A percentile compares a stretch with the other conserved stretches of the same genome.
These are phyloP conservation scores for Cyclotella cryptica DNA, from an alignment of 108 stramenopile species.

Conservation along the genomic window DNA sequence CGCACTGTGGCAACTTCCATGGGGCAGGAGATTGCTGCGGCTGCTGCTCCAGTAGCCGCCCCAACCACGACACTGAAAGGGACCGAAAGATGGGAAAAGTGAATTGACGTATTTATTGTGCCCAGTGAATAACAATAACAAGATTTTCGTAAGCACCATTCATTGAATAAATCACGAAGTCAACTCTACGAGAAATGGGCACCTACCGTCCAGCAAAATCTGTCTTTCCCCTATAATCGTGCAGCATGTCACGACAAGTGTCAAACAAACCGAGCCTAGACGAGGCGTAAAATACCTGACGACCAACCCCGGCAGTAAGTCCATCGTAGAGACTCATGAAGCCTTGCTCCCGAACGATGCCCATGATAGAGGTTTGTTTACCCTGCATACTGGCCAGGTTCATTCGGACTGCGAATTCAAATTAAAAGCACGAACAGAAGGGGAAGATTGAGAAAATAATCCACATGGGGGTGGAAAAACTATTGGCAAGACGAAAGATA, in stretches of 20 bases:
- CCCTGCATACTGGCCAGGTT: constrained; percentile 83
- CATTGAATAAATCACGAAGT: no score
- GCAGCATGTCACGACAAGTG: constrained; percentile 85
- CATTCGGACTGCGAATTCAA: constrained; percentile 65
- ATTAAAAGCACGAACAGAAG: background rate
- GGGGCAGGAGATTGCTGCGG: constrained; percentile 91
- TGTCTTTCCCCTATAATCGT: constrained; percentile 87
- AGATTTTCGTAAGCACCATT: background rate
- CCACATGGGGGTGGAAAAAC: background rate
- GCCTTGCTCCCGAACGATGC: constrained; percentile 71
- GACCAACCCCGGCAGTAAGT: constrained; percentile 81
- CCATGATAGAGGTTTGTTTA: constrained; percentile 63
- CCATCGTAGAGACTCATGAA: constrained; percentile 88
- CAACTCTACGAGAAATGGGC: no score
- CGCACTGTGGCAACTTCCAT: constrained; percentile 95
- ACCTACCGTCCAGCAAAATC: constrained; percentile 87
- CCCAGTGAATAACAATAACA: background rate
- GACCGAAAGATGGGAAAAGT: background rate
- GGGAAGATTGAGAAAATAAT: background rate
- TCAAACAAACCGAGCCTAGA: constrained; percentile 93
- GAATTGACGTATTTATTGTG: background rate
- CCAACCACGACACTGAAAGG: constrained; percentile 74
- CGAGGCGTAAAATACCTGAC: constrained; percentile 94
- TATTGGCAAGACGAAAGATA: no score
- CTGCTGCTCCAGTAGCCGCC: constrained; percentile 86